These are phyloP conservation scores for Yamadazyma dendronema DNA, from an alignment of 1,139 yeast genomes.

Conservation along the genomic window DNA sequence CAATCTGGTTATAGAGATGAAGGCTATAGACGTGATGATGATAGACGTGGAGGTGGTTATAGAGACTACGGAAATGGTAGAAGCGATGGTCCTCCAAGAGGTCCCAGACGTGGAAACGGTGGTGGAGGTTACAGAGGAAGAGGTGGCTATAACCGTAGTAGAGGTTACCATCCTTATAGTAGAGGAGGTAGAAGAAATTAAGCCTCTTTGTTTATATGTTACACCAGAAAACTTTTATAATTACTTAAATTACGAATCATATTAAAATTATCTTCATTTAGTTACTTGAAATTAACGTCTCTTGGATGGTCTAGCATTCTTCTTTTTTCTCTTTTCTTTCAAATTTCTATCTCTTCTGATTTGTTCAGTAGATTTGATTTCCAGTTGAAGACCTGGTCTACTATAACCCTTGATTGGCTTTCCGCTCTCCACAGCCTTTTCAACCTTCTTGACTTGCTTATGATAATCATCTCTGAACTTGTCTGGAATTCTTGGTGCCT, in stretches of 20 bases:
- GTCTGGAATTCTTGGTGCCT: constrained; percentile 89
- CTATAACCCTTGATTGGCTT: constrained; percentile 68
- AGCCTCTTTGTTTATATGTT: not conserved
- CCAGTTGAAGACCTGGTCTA: constrained; percentile 51
- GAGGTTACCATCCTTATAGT: constrained; percentile 32
- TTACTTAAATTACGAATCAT: not conserved
- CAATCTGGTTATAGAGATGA: not conserved
- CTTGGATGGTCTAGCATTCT: constrained; percentile 77
- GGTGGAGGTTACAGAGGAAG: constrained; percentile 24
- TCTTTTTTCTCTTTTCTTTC: constrained; percentile 72
- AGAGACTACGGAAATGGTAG: constrained; percentile 24
- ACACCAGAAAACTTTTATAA: too few relatives aligned
- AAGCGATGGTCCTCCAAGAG: constrained; percentile 38
- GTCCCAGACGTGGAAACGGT: constrained; percentile 37
- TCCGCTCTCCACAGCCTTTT: constrained; percentile 78
- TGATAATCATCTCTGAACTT: constrained; percentile 84
- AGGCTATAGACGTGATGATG: constrained; percentile 4
- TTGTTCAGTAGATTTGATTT: constrained; percentile 66
- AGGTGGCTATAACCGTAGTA: constrained; percentile 20
- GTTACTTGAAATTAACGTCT: constrained; percentile 19
- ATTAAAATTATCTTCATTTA: not conserved
- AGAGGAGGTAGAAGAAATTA: constrained; percentile 21
- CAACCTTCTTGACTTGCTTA: constrained; percentile 79
- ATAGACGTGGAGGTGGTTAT: constrained; percentile 9
- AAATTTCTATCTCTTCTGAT: constrained; percentile 74